Percentiles rank a stretch among this genome's conserved stretches.
Evolutionary conservation across 148 eudicot genomes (phyloP).

Genomic region (Cornus florida): DNA sequence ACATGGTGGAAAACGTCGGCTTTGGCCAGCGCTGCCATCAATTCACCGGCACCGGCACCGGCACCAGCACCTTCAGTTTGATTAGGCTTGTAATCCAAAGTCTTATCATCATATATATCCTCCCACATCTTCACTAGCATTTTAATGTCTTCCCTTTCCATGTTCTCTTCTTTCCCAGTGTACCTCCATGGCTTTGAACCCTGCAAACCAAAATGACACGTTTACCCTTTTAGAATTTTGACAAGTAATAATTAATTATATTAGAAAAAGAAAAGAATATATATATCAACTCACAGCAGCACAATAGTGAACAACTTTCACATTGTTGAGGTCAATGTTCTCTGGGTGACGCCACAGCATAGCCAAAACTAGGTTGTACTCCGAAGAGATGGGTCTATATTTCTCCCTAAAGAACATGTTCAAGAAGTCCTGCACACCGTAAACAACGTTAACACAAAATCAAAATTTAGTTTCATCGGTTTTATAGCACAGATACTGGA

Average conservation of each 20-base stretch:
- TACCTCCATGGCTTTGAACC: constrained; percentile 55
- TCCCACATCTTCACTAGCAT: constrained; percentile 42
- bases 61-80: background rate
- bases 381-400: constrained; percentile 29
- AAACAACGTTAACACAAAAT: no score
- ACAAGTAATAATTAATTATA: no score
- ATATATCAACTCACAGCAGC: constrained; percentile 24
- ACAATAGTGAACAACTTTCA: constrained; percentile 41
- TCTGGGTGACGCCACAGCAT: constrained; percentile 43
- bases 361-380: constrained; percentile 37
- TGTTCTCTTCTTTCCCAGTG: constrained; percentile 49
- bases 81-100: constrained; percentile 24
- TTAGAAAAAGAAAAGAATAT: no score
- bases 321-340: constrained; percentile 26
- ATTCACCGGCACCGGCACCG: background rate
- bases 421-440: constrained; percentile 40
- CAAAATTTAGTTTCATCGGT: no score
- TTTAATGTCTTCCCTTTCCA: constrained; percentile 46
- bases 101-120: constrained; percentile 39
- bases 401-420: constrained; percentile 37
- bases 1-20: constrained; percentile 22
- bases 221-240: no score
- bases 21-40: constrained; percentile 20
- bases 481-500: no score
- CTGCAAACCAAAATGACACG: constrained; percentile 9